Conservation (phyloP, 2,329 filamentous ascomycete genomes). For the Colletotrichum navitas region DNA sequence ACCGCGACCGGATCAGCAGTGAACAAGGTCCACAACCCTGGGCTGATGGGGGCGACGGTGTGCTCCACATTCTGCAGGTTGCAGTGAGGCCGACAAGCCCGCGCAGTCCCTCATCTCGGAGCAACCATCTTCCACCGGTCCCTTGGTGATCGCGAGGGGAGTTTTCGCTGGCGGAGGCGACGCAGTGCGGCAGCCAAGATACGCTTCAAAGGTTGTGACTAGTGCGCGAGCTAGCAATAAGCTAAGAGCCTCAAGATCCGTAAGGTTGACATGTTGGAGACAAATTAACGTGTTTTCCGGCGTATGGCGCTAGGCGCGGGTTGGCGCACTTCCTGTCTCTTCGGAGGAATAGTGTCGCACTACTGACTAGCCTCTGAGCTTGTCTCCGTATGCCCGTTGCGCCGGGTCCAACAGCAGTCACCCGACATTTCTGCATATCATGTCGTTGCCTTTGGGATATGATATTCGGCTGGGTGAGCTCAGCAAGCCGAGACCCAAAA, state of each 20-base stretch:
- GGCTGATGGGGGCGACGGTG: conserved; percentile 25
- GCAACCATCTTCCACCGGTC: conserved; percentile 37
- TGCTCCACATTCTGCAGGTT: not conserved
- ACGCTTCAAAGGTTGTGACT: conserved; percentile 36
- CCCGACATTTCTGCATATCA: conserved; percentile 12
- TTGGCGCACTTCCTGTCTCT: conserved; percentile 27
- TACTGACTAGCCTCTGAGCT: conserved; percentile 37
- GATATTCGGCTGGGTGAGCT: not conserved
- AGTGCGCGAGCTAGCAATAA: conserved; percentile 20
- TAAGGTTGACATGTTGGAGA: conserved; percentile 40
- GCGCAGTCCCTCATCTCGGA: conserved; percentile 38
- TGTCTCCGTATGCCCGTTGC: conserved; percentile 26
- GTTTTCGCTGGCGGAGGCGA: conserved; percentile 1
- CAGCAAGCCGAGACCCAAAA: not conserved
- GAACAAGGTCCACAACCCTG: conserved; percentile 26
- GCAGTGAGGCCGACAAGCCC: conserved; percentile 21
- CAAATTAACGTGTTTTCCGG: conserved; percentile 36
- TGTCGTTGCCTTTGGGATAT: not conserved
- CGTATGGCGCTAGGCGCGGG: conserved; percentile 17
- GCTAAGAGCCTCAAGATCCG: conserved; percentile 30
- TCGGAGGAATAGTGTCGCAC: conserved; percentile 40
- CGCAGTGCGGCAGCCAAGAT: conserved; percentile 34
- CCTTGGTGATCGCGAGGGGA: conserved; percentile 2
- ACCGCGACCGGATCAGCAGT: conserved; percentile 32
- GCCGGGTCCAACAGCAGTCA: conserved; percentile 2